These are phyloP conservation scores for Pichia kudriavzevii DNA, from an alignment of 1,139 yeast species.

Conservation along the genomic window DNA sequence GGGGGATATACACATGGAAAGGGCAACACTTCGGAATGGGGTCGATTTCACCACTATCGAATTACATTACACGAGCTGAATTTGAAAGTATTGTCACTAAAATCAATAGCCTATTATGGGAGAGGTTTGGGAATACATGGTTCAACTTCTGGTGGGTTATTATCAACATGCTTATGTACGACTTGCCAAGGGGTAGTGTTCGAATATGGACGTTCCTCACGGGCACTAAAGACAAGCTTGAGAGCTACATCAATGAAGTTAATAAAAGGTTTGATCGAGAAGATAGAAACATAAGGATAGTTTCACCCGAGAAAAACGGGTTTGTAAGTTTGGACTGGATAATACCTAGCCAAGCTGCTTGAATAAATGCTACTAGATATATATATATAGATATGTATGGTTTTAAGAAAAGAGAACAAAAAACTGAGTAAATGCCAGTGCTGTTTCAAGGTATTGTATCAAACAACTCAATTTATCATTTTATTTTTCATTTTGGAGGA, in stretches of 20 bases:
- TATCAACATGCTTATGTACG: background rate
- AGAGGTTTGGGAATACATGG: background rate
- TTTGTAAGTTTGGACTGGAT: slow-evolving; percentile 55
- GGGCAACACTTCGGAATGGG: slow-evolving; percentile 42
- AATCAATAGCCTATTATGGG: slow-evolving; percentile 33
- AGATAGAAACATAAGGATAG: slow-evolving; percentile 32
- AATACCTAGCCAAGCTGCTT: slow-evolving; percentile 34
- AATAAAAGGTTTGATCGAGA: slow-evolving; percentile 31
- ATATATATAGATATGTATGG: too few species aligned
- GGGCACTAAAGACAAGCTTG: slow-evolving; percentile 30
- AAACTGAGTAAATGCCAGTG: too few species aligned
- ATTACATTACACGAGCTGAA: slow-evolving; percentile 33
- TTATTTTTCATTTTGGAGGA: slow-evolving; percentile 23
- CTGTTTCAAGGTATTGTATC: too few species aligned
- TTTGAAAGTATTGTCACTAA: slow-evolving; percentile 34
- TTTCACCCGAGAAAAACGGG: slow-evolving; percentile 51
- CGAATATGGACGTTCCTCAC: background rate
- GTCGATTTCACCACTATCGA: slow-evolving; percentile 49
- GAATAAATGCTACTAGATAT: background rate
- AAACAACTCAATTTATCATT: slow-evolving; percentile 1
- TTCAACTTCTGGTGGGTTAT: background rate
- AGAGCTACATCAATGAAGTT: slow-evolving; percentile 36
- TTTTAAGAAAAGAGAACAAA: too few species aligned
- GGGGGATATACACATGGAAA: slow-evolving; percentile 22
- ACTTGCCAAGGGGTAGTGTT: background rate